Evolutionary conservation across 495 filamentous ascomycete species (phyloP).

Genomic region (Neurospora sp.): DNA sequence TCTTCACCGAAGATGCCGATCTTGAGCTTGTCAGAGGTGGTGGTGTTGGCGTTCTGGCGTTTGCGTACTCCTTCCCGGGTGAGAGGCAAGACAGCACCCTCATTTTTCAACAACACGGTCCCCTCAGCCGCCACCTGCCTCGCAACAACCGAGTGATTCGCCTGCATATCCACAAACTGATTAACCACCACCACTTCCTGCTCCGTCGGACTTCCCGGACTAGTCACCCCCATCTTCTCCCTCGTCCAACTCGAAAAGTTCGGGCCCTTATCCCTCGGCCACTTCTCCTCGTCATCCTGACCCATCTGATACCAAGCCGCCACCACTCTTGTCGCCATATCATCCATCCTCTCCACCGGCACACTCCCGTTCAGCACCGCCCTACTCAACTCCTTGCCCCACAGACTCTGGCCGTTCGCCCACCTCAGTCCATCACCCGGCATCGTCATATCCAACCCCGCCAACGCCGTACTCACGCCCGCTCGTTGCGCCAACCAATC

Average conservation of each 20-base stretch:
- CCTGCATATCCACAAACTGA: constrained; percentile 61
- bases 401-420: constrained; percentile 68
- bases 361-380: constrained; percentile 76
- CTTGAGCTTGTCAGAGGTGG: constrained; percentile 32
- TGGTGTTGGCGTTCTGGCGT: neutral
- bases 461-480: constrained; percentile 68
- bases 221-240: constrained; percentile 52
- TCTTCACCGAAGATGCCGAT: constrained; percentile 84
- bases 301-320: constrained; percentile 87
- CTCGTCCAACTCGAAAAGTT: constrained; percentile 91
- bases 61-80: constrained; percentile 26
- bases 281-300: constrained; percentile 62
- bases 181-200: constrained; percentile 58
- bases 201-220: constrained; percentile 49
- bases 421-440: constrained; percentile 78
- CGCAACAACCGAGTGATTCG: constrained; percentile 60
- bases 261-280: constrained; percentile 53
- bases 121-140: constrained; percentile 73
- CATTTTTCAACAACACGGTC: constrained; percentile 78
- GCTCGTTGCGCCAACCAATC: constrained; percentile 89
- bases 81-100: constrained; percentile 52
- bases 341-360: constrained; percentile 73
- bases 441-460: constrained; percentile 92
- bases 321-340: constrained; percentile 89
- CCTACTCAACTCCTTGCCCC: constrained; percentile 67